Percentiles rank a stretch among this genome's conserved stretches.
Evolutionary conservation across 768 basidiomycete species (phyloP).

Genomic region (Russula compacta): DNA sequence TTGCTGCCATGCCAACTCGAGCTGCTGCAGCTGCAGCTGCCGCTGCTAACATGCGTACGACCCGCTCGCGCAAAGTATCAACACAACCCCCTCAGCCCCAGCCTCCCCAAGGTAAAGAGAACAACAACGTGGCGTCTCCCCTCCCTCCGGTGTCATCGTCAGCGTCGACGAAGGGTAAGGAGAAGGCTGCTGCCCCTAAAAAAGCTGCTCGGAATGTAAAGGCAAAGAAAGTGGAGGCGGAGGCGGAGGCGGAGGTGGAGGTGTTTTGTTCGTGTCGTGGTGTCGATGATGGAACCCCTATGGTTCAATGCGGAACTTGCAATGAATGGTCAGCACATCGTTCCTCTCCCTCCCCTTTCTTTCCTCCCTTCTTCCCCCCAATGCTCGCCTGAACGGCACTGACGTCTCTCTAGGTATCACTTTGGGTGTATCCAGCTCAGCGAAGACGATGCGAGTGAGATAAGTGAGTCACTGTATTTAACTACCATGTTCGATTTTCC

Average conservation of each 20-base stretch:
- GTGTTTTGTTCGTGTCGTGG: constrained; percentile 52
- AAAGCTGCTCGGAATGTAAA: constrained; percentile 13
- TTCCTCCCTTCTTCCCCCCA: neutral
- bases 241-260: constrained; percentile 13
- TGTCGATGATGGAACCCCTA: constrained; percentile 66
- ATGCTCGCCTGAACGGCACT: neutral
- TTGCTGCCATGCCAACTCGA: constrained; percentile 8
- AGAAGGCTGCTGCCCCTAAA: constrained; percentile 1
- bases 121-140: neutral
- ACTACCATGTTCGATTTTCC: neutral
- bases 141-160: neutral
- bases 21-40: constrained; percentile 5
- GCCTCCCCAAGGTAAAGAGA: constrained; percentile 3
- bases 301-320: constrained; percentile 65
- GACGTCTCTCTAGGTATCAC: constrained; percentile 51
- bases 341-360: neutral
- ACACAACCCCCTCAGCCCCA: neutral
- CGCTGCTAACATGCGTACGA: constrained; percentile 14
- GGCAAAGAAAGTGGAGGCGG: constrained; percentile 7
- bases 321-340: constrained; percentile 47
- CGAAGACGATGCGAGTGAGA: constrained; percentile 57
- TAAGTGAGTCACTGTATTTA: constrained; percentile 44
- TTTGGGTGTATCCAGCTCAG: constrained; percentile 58
- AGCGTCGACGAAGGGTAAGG: constrained; percentile 10
- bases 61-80: constrained; percentile 9